Evolutionary conservation across 352 stramenopile genomes (phyloP), one percentile per base, ranked within the genome.

Genomic region (Globisporangium nunn): DNA sequence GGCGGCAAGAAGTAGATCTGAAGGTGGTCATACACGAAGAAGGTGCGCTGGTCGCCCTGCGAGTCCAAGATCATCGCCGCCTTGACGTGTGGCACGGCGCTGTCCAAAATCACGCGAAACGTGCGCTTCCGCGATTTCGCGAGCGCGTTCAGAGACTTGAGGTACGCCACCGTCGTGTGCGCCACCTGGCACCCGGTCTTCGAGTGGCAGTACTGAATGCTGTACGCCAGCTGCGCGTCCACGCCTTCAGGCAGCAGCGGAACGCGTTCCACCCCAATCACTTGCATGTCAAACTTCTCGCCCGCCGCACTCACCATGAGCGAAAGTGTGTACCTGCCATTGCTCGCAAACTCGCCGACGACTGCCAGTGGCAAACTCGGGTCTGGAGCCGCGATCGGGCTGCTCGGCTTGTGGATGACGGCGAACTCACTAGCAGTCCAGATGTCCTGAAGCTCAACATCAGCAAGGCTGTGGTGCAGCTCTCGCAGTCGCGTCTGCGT

Each of bases 41-140:
- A 91, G 54, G 83, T 93, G 45, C 83, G 83, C 59, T 91, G 83
- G 67, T 93, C 83, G 52, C 83, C 83, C 53, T 91, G 83, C 14
- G 81, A 87, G 64, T 93, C 83, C 52, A 93, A 58, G 58, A 93
- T 87, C 77, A 93, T 91, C 8, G 81, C 83, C 31, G 83, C 83
- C 59, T 93, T 93, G 30, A 93, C 81, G 54, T 93, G 83, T 15
- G 83, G 83, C 52, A 91, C 81, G 11, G 83, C 79, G 52, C 75
- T 88, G 59, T 93, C 83, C 37, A 93, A 68, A 50, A 93, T 72
- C 31, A 93, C 83, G 41, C 80, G 81, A 59, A 91, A 93, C 40
- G 77, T 88, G 58, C 83, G 83, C 50, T 91, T 90, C 28, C 81
- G 79, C 6, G 60, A 58, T 57, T 82, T 80, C 17, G 83, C 83